Evolutionary conservation across 148 eudicot genomes (phyloP), one percentile per base, ranked within the genome.

Genomic region (Nyssa sinensis): DNA sequence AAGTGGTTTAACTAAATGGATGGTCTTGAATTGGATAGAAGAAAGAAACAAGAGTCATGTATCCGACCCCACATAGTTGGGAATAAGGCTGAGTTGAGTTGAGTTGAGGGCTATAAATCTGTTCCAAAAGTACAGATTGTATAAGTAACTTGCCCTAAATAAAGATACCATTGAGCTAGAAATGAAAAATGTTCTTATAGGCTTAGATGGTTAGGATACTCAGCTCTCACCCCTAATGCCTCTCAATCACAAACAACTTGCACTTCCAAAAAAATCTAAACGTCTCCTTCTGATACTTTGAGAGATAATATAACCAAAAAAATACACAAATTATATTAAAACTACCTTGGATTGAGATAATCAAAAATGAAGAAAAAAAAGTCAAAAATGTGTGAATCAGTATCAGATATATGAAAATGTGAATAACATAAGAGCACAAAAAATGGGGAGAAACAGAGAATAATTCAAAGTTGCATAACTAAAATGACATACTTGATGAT

Each of bases 401-500:
- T 39, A 39, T 6, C 11, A 12, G 11, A 39, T 39, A 39, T 39
- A 6, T 39, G 44, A 39, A 39, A 39, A 39, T 39, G 0, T 2
- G 44, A 39, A 39, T 39, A 39, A 9, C 44, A 39, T 4, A 39
- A 39, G 44, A 39, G 44, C 7, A 39, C 44, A 39, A 12, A 39
- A 39, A 39, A 39, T 39, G 44, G 16, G 51, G 16, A 14, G 51
- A 44, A 44, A 44, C 0, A 4, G 12, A 44, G 17, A 44, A 14
- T 11, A 11, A 44, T 44, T 44, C 16, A 6, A 44, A 44, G 51
- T 44, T 44, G 17, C 51, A 44, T 44, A 17, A 66, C 24, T 14
- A n/a, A 60, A 32, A 25, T 62, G 32, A 82, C 93, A 80, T 87
- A 95, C 98, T 82, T 33, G 94, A 83, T 77, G 98, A 85, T 19